Base-by-base conservation (phyloP, 2,329 filamentous ascomycete species). In the Clonostachys rhizophaga region DNA sequence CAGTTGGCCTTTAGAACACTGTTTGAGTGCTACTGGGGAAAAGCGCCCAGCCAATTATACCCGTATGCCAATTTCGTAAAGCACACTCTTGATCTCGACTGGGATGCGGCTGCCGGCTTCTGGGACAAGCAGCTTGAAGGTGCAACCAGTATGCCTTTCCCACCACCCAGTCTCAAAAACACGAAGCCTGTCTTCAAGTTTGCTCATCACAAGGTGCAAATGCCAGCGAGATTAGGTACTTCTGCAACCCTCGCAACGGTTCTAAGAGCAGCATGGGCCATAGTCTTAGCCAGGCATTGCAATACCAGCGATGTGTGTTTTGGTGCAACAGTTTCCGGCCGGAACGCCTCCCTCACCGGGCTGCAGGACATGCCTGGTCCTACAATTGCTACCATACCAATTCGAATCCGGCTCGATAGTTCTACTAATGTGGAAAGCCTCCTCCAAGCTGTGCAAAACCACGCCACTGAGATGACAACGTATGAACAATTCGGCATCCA, bases 51-150 rank as follows among this genome's bases (percentile, higher is more conserved):
- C n/a, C 13, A 11, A 13, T 30, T 54, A 5, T 43, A 24, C 24
- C 50, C 51, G 5, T 72, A 71, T 56, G 68, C 65, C 41, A 57
- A 65, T 33, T 72, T 71, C 47, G 69, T 72, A 50, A 62, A 62
- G 40, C 68, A 70, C 48, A 61, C 72, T 9, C 59, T 63, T 48
- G 60, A 69, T 35, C 57, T 61, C 17, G 46, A 55, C 30, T 20
- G 18, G 14, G 44, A 49, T 18, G 43, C 34, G 8, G 45, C 39
- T 12, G 11, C 16, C 10, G 13, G 18, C n/a, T 45, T 18, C 33
- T 45, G 43, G 43, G 17, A 13, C 16, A 34, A 9, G 43, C 43
- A 45, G 43, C 33, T 45, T 14, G n/a, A 17, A 16, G 43, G 34
- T 6, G 24, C 43, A 33, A 37, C 34, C 10, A 35, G 34, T 9